Evolutionary conservation across 202 grass and related monocot genomes (phyloP).

Genomic region (Bolboschoenoplectus hybrid): DNA sequence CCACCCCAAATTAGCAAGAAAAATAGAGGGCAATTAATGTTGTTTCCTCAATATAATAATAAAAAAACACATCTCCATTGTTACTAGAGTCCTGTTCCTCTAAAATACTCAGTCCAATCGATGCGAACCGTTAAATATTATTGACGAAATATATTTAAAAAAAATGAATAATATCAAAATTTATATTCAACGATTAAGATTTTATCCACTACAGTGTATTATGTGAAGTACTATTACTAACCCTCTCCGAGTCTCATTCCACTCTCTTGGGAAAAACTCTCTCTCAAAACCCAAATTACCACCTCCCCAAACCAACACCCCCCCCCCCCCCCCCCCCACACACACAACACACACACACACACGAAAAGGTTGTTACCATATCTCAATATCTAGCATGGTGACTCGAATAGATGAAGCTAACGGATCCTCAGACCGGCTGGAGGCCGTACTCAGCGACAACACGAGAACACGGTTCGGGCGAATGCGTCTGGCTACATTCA

Average conservation of each 20-base stretch:
- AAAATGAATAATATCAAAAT: too few species aligned
- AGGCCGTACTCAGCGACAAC: constrained; percentile 53
- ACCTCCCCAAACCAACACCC: background rate
- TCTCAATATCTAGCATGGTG: background rate
- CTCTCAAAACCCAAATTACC: background rate
- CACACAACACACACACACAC: too few species aligned
- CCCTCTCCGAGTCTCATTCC: background rate
- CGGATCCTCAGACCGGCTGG: constrained; percentile 42
- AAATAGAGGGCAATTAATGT: too few species aligned
- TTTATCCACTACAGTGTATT: too few species aligned
- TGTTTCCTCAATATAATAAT: too few species aligned
- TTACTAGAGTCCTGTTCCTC: too few species aligned
- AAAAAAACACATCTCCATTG: too few species aligned
- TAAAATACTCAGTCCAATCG: too few species aligned
- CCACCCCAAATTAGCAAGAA: too few species aligned
- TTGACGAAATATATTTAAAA: too few species aligned
- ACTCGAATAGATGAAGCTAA: background rate
- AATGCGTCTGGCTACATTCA: constrained; percentile 35
- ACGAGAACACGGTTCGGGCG: constrained; percentile 35
- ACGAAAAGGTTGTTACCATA: background rate
- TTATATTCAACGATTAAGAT: too few species aligned
- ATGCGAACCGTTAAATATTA: too few species aligned
- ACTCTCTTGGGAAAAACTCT: background rate
- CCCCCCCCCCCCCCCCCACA: background rate
- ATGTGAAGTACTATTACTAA: background rate